Conservation (phyloP, 176 grass and related monocot genomes). For the Oryza australiensis region DNA sequence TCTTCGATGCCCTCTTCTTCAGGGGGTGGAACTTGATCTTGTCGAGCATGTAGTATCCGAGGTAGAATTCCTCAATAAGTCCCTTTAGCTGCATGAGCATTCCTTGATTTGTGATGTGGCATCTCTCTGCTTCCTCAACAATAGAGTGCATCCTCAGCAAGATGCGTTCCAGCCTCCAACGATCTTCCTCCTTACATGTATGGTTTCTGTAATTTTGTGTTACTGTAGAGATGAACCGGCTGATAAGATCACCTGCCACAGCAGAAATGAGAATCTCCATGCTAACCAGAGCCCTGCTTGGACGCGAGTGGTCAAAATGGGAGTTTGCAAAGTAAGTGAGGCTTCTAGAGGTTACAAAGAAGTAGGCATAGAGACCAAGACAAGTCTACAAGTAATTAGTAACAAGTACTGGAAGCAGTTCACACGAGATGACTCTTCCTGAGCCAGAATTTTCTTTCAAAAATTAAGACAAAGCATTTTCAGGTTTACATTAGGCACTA, state of each 20-base stretch:
- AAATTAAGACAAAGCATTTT: background rate
- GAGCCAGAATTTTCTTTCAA: background rate
- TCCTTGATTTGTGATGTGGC: conserved; percentile 20
- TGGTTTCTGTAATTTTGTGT: background rate
- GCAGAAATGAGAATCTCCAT: conserved; percentile 34
- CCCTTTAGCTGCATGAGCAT: conserved; percentile 40
- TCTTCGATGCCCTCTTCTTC: conserved; percentile 1
- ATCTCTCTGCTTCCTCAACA: conserved; percentile 31
- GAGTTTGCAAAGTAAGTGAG: background rate
- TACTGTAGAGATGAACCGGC: conserved; percentile 39
- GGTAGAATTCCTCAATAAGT: conserved; percentile 20
- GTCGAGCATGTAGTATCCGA: conserved; percentile 30
- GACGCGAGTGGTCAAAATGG: background rate
- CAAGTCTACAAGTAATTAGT: background rate
- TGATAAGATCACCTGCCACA: conserved; percentile 18
- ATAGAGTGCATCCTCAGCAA: conserved; percentile 31
- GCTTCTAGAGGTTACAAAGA: background rate
- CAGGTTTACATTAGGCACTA: no score
- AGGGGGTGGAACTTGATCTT: background rate
- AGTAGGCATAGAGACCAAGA: background rate
- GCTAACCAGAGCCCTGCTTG: background rate
- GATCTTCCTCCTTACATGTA: background rate
- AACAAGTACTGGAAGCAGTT: background rate
- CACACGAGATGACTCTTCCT: background rate
- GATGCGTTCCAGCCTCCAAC: conserved; percentile 14